Evolutionary conservation across 805 yeast species (phyloP).

Genomic region (Candida methanosorbosa): DNA sequence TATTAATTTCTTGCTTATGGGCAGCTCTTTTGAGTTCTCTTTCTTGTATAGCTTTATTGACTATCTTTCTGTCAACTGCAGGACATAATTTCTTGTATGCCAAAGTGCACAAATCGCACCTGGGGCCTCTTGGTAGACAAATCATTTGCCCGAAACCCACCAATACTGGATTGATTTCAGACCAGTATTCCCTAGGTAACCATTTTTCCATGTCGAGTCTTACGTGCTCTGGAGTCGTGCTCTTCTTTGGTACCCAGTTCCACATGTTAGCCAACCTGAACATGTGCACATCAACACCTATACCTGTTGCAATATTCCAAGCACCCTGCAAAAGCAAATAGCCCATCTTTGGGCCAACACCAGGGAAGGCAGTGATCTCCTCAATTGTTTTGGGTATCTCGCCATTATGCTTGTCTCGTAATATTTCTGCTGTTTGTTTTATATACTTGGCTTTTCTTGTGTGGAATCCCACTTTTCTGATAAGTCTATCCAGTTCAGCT

Average conservation of each 20-base stretch:
- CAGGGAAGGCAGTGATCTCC: slow-evolving; percentile 66
- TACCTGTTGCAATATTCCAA: slow-evolving; percentile 70
- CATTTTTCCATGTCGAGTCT: slow-evolving; percentile 60
- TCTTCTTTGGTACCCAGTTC: slow-evolving; percentile 56
- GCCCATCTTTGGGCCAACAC: slow-evolving; percentile 97
- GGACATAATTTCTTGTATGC: slow-evolving; percentile 48
- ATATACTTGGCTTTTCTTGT: slow-evolving; percentile 67
- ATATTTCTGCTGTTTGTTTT: slow-evolving; percentile 47
- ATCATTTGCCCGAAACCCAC: slow-evolving; percentile 94
- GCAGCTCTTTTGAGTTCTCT: not conserved
- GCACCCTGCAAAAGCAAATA: slow-evolving; percentile 72
- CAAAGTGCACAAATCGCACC: slow-evolving; percentile 66
- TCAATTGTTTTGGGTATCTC: slow-evolving; percentile 70
- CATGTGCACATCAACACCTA: slow-evolving; percentile 93
- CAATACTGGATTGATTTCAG: slow-evolving; percentile 72
- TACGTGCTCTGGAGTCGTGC: slow-evolving; percentile 68
- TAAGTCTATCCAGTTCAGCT: slow-evolving; percentile 49
- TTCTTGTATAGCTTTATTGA: not conserved
- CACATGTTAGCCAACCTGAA: slow-evolving; percentile 74
- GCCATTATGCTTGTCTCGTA: slow-evolving; percentile 40
- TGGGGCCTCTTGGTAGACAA: slow-evolving; percentile 60
- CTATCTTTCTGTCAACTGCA: slow-evolving; percentile 32
- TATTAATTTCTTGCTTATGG: not conserved
- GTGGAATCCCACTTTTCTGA: slow-evolving; percentile 84
- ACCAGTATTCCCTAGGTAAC: slow-evolving; percentile 72